Base-by-base conservation (phyloP, 768 basidiomycete species). In the Gymnopilus dilepis region DNA sequence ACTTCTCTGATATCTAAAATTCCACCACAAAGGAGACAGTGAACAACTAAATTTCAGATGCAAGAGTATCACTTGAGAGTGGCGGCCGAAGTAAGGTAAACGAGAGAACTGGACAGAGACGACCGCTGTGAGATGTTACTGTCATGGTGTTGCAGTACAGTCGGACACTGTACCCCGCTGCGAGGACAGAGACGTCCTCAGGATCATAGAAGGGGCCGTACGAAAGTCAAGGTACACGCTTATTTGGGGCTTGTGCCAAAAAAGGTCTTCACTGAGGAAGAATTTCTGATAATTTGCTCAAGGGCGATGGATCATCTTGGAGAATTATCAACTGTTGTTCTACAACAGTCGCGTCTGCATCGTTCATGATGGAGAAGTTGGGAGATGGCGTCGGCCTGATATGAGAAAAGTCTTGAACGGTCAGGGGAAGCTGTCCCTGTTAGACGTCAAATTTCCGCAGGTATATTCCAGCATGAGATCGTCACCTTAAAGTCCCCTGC, bases 391-490 rank as follows among this genome's bases (percentile, higher is more conserved):
- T 86, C 4, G 82, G 69, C 31, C 87, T 80, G 61, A 95, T 90
- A 72, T 95, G 93, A 19, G 92, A 91, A 70, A 96, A 96, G 65
- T 96, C 94, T 68, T 90, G 90, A 17, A 94, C 85, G 2, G 78
- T 62, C n/a, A 82, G 68, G 57, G 81, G 74, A 21, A 80, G 78
- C 62, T 71, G 77, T 37, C 71, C 43, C 76, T 80, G 45, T 48
- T 21, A 11, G 15, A 21, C 9, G 38, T 40, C 41, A 34, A 31
- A 33, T 8, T 1, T 13, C 30, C 2, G 41, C 33, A 22, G 9
- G 19, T 34, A 37, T 17, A 6, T 6, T 41, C 13, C 13, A 45
- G 30, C 9, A 37, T 21, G 5, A 17, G n/a, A 19, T 42, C 40
- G 59, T 69, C 63, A 61, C 70, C 64, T 55, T 67, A 60, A 38